Evolutionary conservation across 1,284 basidiomycete species (phyloP), one percentile per base, ranked within the genome.

Genomic region (Xerocomus nothofagi): DNA sequence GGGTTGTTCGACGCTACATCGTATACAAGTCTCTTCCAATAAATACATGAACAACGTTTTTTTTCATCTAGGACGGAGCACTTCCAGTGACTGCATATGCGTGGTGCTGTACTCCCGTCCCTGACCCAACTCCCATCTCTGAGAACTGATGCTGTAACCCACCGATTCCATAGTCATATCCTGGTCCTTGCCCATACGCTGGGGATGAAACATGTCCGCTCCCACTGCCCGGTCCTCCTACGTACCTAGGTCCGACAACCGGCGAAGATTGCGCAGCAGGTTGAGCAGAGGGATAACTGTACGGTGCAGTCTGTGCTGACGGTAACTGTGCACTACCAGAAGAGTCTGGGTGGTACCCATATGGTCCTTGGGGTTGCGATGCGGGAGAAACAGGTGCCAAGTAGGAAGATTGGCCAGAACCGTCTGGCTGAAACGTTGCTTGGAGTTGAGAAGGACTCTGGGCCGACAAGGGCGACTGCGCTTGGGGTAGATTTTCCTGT

Each of bases 111-210:
- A 49, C 48, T 29, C 37, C 62, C 18, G 53, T 9, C 24, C 58
- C 63, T 37, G 62, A 37, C 8, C 49, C 61, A 26, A 68, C 55
- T 27, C 20, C 52, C 65, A 66, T 70, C 32, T 63, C 66, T 44
- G 67, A 67, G 39, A 69, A 66, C 6, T 69, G 66, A 30, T 67
- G 57, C 39, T 66, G 63, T 36, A 70, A 31, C 9, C 33, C 29
- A 33, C 55, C 60, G 21, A 63, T 51, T 27, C 50, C 53, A 18
- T 59, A 57, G 27, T 66, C 59, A 32, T 62, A 61, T 11, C 53
- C 61, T 32, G 51, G 6, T 31, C 36, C 50, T 29, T 53, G 61
- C 29, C 55, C 61, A 36, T 54, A 62, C 10, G 32, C 47, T 21
- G 57, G 29, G 7, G 63, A 52, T 10, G 51, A 15, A 39, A 11